phyloP scores from a whole-genome alignment of 73 alveolate species.

The Paramecium sonneborni region DNA sequence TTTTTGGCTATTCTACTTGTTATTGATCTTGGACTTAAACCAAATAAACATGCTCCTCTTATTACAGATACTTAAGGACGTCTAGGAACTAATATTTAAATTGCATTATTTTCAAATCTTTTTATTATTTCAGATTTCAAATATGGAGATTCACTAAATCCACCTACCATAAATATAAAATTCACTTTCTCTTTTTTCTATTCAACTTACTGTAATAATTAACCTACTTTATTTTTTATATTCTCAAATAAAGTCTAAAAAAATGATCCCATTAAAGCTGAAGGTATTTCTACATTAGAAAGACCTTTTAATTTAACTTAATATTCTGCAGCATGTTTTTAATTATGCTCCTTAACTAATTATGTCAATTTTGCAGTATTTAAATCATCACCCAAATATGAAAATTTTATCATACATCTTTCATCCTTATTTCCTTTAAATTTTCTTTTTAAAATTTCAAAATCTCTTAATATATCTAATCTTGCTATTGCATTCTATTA shows the following conservation, averaged over 20 bases:
- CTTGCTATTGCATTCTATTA: slow-evolving; percentile 93
- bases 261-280: slow-evolving; percentile 93
- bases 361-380: slow-evolving; percentile 80
- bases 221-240: slow-evolving; percentile 88
- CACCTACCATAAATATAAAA: slow-evolving; percentile 99
- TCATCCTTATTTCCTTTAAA: slow-evolving; percentile 93
- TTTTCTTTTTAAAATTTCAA: slow-evolving; percentile 95
- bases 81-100: slow-evolving; percentile 95
- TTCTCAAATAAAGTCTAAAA: slow-evolving; percentile 94
- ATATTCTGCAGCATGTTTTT: slow-evolving; percentile 80
- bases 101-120: slow-evolving; percentile 86
- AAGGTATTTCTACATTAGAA: slow-evolving; percentile 91
- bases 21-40: slow-evolving; percentile 96
- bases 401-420: slow-evolving; percentile 90
- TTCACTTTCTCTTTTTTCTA: slow-evolving; percentile 86
- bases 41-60: slow-evolving; percentile 98
- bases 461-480: slow-evolving; percentile 95
- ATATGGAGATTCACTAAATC: slow-evolving; percentile 97
- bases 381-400: slow-evolving; percentile 95
- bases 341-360: slow-evolving; percentile 87
- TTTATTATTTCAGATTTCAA: slow-evolving; percentile 94
- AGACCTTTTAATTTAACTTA: slow-evolving; percentile 94
- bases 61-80: slow-evolving; percentile 97
- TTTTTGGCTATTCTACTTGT: slow-evolving; percentile 96
- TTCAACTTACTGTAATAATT: slow-evolving; percentile 83